A percentile compares a stretch with the other conserved stretches of the same genome.
Conservation (phyloP, 1,139 yeast species). For the Protomyces lactucae-debilis region DNA sequence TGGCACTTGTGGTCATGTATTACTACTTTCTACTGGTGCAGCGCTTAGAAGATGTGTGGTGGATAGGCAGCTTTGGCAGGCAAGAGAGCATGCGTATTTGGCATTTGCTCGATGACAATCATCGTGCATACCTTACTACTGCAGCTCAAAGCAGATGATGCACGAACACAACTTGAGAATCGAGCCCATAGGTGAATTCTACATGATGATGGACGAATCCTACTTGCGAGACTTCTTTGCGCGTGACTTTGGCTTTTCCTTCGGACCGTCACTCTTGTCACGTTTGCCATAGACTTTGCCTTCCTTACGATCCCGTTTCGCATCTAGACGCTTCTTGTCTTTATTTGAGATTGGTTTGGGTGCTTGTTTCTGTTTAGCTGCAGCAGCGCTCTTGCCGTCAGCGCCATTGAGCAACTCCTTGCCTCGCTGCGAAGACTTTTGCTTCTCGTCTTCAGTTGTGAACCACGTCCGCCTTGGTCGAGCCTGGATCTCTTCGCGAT, state of each 20-base stretch:
- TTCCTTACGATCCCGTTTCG: conserved; percentile 7
- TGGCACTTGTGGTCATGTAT: conserved; percentile 15
- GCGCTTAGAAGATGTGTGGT: conserved; percentile 21
- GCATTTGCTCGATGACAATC: background rate
- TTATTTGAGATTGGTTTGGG: conserved; percentile 21
- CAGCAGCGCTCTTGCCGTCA: background rate
- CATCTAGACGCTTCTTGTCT: conserved; percentile 25
- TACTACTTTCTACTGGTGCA: conserved; percentile 15
- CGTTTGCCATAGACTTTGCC: background rate
- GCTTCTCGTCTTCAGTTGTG: conserved; percentile 69
- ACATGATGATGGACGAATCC: background rate
- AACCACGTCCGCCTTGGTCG: conserved; percentile 98
- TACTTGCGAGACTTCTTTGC: background rate
- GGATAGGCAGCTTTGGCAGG: conserved; percentile 19
- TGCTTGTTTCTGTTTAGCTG: background rate
- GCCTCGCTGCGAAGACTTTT: conserved; percentile 33
- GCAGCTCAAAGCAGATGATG: background rate
- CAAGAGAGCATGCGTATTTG: conserved; percentile 9
- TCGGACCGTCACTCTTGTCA: background rate
- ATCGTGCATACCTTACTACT: background rate
- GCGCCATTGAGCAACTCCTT: conserved; percentile 12
- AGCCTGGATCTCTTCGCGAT: conserved; percentile 73
- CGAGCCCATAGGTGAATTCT: no score
- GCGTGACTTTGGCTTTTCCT: background rate
- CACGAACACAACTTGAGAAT: no score